phyloP scores from a whole-genome alignment of 257 asterid species.

The Solanum gandarillasii region DNA sequence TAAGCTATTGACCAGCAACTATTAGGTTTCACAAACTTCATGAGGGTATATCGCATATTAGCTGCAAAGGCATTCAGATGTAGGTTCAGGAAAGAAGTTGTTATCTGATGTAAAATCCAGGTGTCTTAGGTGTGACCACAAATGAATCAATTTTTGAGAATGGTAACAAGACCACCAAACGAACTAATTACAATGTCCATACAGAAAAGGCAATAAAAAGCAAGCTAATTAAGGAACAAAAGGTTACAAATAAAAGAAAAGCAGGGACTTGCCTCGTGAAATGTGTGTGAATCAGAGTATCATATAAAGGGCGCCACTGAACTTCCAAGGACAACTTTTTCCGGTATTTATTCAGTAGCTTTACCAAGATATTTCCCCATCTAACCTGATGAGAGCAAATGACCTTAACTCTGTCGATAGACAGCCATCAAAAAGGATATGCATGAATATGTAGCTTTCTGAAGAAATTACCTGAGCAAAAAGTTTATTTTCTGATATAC shows the following conservation, averaged over 20 bases:
- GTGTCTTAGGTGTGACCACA: background rate
- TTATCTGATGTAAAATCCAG: background rate
- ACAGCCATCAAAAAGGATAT: background rate
- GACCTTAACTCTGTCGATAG: background rate
- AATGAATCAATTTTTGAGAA: background rate
- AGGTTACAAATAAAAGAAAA: background rate
- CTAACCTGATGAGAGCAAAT: conserved; percentile 60
- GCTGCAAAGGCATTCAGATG: background rate
- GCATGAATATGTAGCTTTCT: conserved; percentile 2
- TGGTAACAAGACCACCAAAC: background rate
- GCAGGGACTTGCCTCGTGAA: conserved; percentile 59
- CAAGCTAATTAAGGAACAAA: background rate
- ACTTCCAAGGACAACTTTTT: conserved; percentile 61
- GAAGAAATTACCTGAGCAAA: conserved; percentile 60
- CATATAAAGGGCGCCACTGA: conserved; percentile 87
- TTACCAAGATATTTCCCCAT: conserved; percentile 92
- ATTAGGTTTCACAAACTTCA: background rate
- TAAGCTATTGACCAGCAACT: background rate
- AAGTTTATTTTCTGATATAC: conserved; percentile 58
- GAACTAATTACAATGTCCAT: background rate
- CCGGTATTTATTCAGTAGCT: conserved; percentile 68
- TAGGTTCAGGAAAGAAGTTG: background rate
- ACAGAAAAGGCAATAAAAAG: background rate
- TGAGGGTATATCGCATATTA: background rate
- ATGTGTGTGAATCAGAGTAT: conserved; percentile 70